Base-by-base conservation (phyloP, 1,284 basidiomycete species). In the Papiliotrema laurentii region DNA sequence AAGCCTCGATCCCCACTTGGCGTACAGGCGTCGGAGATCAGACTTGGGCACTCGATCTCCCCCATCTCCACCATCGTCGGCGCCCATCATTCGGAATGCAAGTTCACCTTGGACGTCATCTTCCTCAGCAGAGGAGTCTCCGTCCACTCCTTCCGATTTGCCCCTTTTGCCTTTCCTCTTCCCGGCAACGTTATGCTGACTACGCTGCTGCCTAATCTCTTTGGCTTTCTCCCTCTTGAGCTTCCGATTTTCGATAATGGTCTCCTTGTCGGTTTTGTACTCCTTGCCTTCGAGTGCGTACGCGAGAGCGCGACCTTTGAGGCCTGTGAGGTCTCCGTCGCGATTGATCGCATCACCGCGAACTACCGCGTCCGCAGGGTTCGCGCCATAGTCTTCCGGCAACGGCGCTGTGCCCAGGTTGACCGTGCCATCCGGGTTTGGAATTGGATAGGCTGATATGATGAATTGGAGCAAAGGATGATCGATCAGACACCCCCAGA, bases 1-100 rank as follows among this genome's bases (percentile, higher is more conserved):
- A 18, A 72, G 36, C n/a, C 68, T 51, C 11, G 55, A 48, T 2
- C 68, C 66, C 57, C 68, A 69, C 43, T 60, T 64, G 18, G 44
- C 54, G 11, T 43, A 42, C 24, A 72, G 55, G 1, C 43, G 52
- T 5, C 30, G 31, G 9, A 64, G 54, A 43, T 70, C 60, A 10
- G 27, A 30, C 10, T 39, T 54, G 4, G 44, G 27, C 19, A 47
- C 42, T 11, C 27, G 28, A 6, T 51, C 48, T n/a, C 34, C 50
- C 1, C 45, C 58, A 13, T 47, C 39, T 11, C 41, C 49, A 3
- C 54, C 62, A 40, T 66, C 64, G 49, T 66, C 61, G 2, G 54
- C 56, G 4, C 43, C 56, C 21, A 68, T 35, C 9, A 63, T 49
- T 2, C 50, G 49, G n/a, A n/a, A n/a, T n/a, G n/a, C n/a, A 43